These are phyloP conservation scores for Penicillium malachiteum DNA, from an alignment of 495 filamentous ascomycete species.

Conservation along the genomic window DNA sequence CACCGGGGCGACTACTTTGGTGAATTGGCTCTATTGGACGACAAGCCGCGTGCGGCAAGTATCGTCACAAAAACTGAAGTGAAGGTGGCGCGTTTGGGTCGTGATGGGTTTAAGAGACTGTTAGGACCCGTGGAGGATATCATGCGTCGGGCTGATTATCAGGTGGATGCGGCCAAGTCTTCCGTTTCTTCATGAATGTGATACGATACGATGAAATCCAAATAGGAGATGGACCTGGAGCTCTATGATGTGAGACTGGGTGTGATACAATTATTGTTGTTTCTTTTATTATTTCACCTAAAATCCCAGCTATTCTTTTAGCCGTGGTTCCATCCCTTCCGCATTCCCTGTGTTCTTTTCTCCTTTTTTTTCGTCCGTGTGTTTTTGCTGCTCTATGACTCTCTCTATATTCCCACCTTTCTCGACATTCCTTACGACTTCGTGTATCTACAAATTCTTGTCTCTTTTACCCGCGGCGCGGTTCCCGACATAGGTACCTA, in stretches of 20 bases:
- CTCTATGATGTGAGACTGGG: conserved; percentile 1
- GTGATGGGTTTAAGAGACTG: conserved; percentile 90
- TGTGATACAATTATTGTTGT: background rate
- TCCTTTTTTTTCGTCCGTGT: conserved; percentile 4
- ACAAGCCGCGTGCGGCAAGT: conserved; percentile 89
- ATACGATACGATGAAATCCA: conserved; percentile 23
- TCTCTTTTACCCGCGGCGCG: conserved; percentile 13
- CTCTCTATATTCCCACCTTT: conserved; percentile 2
- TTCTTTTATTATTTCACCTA: conserved; percentile 1
- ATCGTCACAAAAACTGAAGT: conserved; percentile 74
- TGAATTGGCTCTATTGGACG: conserved; percentile 88
- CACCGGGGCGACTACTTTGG: conserved; percentile 95
- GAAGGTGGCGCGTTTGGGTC: conserved; percentile 92
- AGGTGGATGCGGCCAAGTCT: conserved; percentile 30
- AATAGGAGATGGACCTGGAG: conserved; percentile 4
- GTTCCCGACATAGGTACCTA: conserved; percentile 19
- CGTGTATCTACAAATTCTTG: conserved; percentile 28
- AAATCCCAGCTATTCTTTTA: background rate
- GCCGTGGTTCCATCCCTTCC: background rate
- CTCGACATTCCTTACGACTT: conserved; percentile 24
- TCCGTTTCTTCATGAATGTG: conserved; percentile 25
- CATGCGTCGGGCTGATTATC: conserved; percentile 79
- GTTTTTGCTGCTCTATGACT: background rate
- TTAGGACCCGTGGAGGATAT: conserved; percentile 92
- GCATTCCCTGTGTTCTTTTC: conserved; percentile 2